Percentiles rank a stretch among this genome's conserved stretches.
phyloP scores from a whole-genome alignment of 163 green algal species.

The Coccomyxa subellipsoidea region DNA sequence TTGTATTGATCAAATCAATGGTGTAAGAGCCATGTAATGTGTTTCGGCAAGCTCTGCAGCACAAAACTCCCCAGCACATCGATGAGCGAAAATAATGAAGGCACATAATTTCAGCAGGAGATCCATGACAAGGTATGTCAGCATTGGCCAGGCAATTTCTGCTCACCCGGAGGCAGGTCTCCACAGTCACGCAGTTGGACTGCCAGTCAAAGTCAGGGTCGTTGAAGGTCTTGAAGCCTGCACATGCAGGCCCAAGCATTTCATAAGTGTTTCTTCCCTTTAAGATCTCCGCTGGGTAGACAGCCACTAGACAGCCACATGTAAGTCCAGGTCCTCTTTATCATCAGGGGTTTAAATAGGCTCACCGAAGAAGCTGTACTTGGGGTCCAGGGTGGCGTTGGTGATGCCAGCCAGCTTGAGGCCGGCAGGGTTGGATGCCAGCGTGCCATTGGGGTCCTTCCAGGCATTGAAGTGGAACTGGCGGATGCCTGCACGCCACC shows the following conservation, averaged over 20 bases:
- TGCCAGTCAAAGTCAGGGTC: slow-evolving; percentile 1
- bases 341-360: neutral
- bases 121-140: neutral
- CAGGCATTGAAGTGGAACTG: slow-evolving; percentile 5
- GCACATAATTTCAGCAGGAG: neutral
- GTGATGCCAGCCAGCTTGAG: slow-evolving; percentile 2
- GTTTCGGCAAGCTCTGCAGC: too few relatives aligned
- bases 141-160: neutral
- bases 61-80: too few relatives aligned
- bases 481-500: neutral
- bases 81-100: too few relatives aligned
- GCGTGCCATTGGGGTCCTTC: slow-evolving; percentile 4
- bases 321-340: too few relatives aligned
- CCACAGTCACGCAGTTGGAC: neutral
- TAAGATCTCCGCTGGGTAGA: too few relatives aligned
- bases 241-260: neutral
- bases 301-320: too few relatives aligned
- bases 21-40: too few relatives aligned
- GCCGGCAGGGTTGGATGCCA: neutral
- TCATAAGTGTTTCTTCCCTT: neutral
- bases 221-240: neutral
- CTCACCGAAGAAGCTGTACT: neutral
- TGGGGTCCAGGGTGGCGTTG: neutral
- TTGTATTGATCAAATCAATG: too few relatives aligned
- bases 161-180: slow-evolving; percentile 2